Evolutionary conservation across 768 basidiomycete species (phyloP).

Genomic region (Sarcodon aspratus): DNA sequence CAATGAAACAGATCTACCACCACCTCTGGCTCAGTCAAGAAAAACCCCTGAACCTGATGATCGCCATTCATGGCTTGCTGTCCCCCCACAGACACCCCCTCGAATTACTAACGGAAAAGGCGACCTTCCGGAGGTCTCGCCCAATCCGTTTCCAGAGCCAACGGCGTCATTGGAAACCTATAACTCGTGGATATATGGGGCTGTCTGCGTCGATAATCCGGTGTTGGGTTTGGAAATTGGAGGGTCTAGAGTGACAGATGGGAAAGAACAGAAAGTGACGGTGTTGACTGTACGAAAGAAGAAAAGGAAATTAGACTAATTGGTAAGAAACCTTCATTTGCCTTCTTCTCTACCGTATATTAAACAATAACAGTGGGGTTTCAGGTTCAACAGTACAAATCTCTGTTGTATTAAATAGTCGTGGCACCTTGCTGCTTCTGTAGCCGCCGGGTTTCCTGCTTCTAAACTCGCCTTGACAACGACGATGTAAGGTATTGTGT

Average conservation of each 20-base stretch:
- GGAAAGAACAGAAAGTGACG: conserved; percentile 28
- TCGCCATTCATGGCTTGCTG: conserved; percentile 18
- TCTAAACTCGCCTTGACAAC: too few relatives aligned
- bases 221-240: conserved; percentile 16
- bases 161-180: conserved; percentile 52
- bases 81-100: conserved; percentile 38
- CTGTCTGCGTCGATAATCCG: conserved; percentile 39
- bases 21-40: conserved; percentile 5
- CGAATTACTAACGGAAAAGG: conserved; percentile 17
- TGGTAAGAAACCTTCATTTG: background rate
- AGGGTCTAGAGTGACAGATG: conserved; percentile 2
- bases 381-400: too few relatives aligned
- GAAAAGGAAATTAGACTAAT: conserved; percentile 19
- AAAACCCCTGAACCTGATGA: conserved; percentile 10
- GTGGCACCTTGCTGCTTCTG: too few relatives aligned
- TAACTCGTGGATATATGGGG: conserved; percentile 46
- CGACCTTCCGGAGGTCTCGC: conserved; percentile 37
- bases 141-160: conserved; percentile 60
- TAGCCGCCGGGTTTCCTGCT: too few relatives aligned
- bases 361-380: background rate
- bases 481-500: too few relatives aligned
- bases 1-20: conserved; percentile 3
- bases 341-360: background rate
- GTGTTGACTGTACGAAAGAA: conserved; percentile 50
- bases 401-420: too few relatives aligned